These are phyloP conservation scores for Alternaria sp. DNA, from an alignment of 2,329 filamentous ascomycete species.

Conservation along the genomic window DNA sequence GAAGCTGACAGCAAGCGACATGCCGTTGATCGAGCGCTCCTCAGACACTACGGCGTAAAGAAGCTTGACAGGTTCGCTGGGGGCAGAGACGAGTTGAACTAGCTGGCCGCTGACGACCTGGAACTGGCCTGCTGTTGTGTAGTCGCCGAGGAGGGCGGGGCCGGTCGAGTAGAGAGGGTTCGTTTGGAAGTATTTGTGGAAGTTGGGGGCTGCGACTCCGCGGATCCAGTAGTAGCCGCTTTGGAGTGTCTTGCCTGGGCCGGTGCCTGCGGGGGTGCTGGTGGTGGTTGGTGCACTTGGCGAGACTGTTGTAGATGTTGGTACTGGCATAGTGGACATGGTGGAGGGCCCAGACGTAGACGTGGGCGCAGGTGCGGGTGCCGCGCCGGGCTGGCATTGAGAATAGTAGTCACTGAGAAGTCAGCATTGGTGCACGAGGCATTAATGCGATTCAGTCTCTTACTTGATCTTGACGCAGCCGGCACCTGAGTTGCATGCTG, in stretches of 20 bases:
- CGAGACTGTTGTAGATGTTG: constrained; percentile 14
- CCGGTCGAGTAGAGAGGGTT: constrained; percentile 50
- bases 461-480: constrained; percentile 45
- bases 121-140: constrained; percentile 64
- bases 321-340: constrained; percentile 3
- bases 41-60: constrained; percentile 42
- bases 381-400: constrained; percentile 51
- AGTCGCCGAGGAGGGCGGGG: constrained; percentile 58
- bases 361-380: constrained; percentile 15
- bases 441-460: not conserved
- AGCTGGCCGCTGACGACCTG: constrained; percentile 63
- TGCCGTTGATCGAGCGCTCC: constrained; percentile 37
- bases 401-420: constrained; percentile 42
- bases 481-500: constrained; percentile 28
- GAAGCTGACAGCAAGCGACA: constrained; percentile 60
- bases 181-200: constrained; percentile 51
- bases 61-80: constrained; percentile 53
- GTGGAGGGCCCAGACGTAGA: constrained; percentile 12
- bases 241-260: constrained; percentile 56
- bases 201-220: constrained; percentile 64
- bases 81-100: constrained; percentile 58
- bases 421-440: constrained; percentile 5
- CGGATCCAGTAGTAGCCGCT: constrained; percentile 64
- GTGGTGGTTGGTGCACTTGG: constrained; percentile 27
- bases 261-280: constrained; percentile 34